Conservation (phyloP, 129 eudicot species). For the carrot (Daucus carota) region DNA sequence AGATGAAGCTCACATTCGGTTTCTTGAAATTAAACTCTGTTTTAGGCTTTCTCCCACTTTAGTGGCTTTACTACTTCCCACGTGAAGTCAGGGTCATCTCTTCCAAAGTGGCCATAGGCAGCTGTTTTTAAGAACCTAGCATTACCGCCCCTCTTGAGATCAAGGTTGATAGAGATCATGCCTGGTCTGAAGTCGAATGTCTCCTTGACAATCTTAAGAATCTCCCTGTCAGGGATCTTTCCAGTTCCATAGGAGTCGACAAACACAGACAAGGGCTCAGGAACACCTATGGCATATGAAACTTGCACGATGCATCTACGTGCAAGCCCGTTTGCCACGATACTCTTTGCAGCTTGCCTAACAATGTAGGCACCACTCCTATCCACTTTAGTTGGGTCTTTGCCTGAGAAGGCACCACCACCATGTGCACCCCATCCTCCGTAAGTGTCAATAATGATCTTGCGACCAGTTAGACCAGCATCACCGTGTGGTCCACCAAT, state of each 20-base stretch:
- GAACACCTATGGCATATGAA: constrained; percentile 10
- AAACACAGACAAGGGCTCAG: constrained; percentile 3
- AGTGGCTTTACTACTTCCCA: constrained; percentile 11
- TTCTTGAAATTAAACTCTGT: background rate
- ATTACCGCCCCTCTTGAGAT: constrained; percentile 10
- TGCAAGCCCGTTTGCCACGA: constrained; percentile 4
- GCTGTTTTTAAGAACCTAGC: constrained; percentile 9
- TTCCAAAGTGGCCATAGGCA: constrained; percentile 9
- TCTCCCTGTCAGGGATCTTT: constrained; percentile 5
- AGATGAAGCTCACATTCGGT: background rate
- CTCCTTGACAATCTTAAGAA: constrained; percentile 7
- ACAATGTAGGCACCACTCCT: constrained; percentile 10
- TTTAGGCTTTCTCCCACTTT: constrained; percentile 2
- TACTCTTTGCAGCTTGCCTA: constrained; percentile 9
- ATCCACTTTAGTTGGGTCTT: constrained; percentile 11
- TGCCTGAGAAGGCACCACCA: constrained; percentile 10
- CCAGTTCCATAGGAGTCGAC: constrained; percentile 2
- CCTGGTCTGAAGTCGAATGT: constrained; percentile 9
- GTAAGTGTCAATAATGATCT: constrained; percentile 7
- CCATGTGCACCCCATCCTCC: constrained; percentile 12
- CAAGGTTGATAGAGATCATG: constrained; percentile 9
- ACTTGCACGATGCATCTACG: constrained; percentile 6
- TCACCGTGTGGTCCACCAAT: constrained; percentile 12
- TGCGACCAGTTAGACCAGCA: constrained; percentile 13
- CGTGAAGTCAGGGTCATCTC: constrained; percentile 11